Percentiles rank a stretch among this genome's conserved stretches.
These are phyloP conservation scores for Zygosaccharomyces sapae DNA, from an alignment of 1,139 yeast species.

Conservation along the genomic window DNA sequence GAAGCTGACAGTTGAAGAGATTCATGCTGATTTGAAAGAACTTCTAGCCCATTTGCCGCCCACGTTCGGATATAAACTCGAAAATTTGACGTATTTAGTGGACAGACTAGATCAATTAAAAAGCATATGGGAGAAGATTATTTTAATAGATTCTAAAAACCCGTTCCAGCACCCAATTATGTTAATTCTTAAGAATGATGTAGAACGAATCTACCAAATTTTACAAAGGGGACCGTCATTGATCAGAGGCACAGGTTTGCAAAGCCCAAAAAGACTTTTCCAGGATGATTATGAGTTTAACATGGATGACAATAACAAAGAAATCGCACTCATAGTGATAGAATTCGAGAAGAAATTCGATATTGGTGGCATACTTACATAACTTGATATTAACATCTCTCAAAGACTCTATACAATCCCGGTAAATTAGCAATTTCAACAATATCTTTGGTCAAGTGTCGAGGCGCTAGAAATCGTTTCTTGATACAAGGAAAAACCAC, in stretches of 20 bases:
- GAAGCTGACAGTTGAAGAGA: conserved; percentile 21
- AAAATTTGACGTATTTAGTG: conserved; percentile 41
- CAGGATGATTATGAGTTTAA: conserved; percentile 7
- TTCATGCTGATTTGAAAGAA: conserved; percentile 26
- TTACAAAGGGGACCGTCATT: conserved; percentile 21
- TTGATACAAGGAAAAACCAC: conserved; percentile 66
- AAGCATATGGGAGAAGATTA: conserved; percentile 25
- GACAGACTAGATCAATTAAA: conserved; percentile 25
- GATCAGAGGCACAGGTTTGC: conserved; percentile 19
- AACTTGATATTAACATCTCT: conserved; percentile 74
- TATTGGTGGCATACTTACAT: conserved; percentile 15
- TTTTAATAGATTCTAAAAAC: conserved; percentile 22
- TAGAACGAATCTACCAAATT: conserved; percentile 18
- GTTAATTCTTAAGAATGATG: conserved; percentile 30
- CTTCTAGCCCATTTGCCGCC: conserved; percentile 20
- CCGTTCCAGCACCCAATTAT: conserved; percentile 30
- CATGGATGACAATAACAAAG: conserved; percentile 14
- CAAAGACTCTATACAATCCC: conserved; percentile 86
- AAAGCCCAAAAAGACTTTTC: conserved; percentile 8
- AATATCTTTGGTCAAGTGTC: conserved; percentile 48
- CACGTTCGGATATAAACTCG: conserved; percentile 33
- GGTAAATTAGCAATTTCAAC: conserved; percentile 90
- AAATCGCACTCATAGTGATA: conserved; percentile 20
- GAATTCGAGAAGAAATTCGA: conserved; percentile 25
- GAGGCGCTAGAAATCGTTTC: conserved; percentile 62